A percentile compares a stretch with the other conserved stretches of the same genome.
These are phyloP conservation scores for Calonectria crousiana DNA, from an alignment of 2,329 filamentous ascomycete genomes.

Conservation along the genomic window DNA sequence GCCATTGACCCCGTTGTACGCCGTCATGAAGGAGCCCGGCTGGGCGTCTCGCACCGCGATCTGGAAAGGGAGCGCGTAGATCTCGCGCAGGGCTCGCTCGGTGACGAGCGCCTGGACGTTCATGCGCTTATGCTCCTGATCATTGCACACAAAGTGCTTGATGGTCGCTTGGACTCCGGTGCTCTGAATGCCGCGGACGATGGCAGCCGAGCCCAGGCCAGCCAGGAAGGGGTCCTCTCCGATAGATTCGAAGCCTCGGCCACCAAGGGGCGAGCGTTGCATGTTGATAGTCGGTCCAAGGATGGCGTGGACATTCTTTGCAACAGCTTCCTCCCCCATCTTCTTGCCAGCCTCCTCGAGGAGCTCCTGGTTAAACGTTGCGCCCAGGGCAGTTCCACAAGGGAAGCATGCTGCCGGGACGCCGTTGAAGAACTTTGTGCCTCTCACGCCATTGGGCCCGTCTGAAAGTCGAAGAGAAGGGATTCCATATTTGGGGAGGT, in stretches of 20 bases:
- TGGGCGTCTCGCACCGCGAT: constrained; percentile 64
- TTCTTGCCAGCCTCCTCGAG: constrained; percentile 63
- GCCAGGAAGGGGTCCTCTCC: constrained; percentile 70
- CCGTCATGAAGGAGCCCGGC: constrained; percentile 69
- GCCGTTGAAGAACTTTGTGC: constrained; percentile 76
- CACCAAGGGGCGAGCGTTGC: constrained; percentile 70
- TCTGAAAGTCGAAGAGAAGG: constrained; percentile 76
- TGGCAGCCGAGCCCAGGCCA: constrained; percentile 65
- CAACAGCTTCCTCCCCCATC: constrained; percentile 66
- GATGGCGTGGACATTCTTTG: constrained; percentile 69
- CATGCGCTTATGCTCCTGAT: constrained; percentile 70
- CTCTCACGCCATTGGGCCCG: constrained; percentile 77
- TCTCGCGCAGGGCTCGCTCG: constrained; percentile 68
- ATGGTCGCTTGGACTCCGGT: constrained; percentile 68
- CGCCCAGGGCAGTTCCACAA: constrained; percentile 68
- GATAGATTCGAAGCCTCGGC: constrained; percentile 71
- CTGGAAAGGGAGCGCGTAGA: constrained; percentile 70
- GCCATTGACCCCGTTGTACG: constrained; percentile 71
- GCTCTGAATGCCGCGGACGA: constrained; percentile 67
- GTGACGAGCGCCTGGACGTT: constrained; percentile 67
- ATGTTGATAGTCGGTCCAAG: constrained; percentile 75
- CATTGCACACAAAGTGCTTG: constrained; percentile 73
- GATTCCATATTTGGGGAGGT: constrained; percentile 70
- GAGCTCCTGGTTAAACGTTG: constrained; percentile 68
- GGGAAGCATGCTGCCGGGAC: constrained; percentile 71